Base-by-base conservation (phyloP, 2,329 filamentous ascomycete genomes). In the Arthroderma sp. region DNA sequence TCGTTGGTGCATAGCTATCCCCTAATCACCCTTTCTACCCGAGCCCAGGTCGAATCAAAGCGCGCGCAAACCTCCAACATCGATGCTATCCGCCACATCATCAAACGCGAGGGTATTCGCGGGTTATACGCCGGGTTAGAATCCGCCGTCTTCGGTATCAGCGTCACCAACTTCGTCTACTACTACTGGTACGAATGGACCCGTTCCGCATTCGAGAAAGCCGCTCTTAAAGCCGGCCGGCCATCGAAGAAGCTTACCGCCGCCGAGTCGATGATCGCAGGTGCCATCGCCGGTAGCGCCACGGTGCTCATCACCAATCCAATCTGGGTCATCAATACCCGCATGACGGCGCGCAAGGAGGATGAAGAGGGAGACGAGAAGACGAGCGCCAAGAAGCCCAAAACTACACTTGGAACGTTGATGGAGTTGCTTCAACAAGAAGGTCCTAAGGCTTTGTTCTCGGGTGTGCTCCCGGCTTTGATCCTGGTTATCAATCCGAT, bases 131-230 rank as follows among this genome's bases (percentile, higher is more conserved):
- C 91, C 5, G 91, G 91, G 36, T 78, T 98, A 48, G 86, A 94
- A 64, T 93, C 85, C 50, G 91, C 91, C 42, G 74, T 98, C 38
- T 95, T 98, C 65, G 91, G 91, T 63, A 96, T 98, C 71, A 91
- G 84, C 65, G 81, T 98, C 55, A 98, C 91, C 57, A 98, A 98
- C 72, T 98, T 98, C 62, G 89, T 98, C 40, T 98, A 98, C 74
- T 98, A 98, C 71, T 98, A 96, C 74, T 98, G 78, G 89, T 98
- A 96, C 67, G 91, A 98, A 70, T 98, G 86, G 85, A 91, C 87
- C 50, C 81, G 88, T 47, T 75, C 82, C 42, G 83, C 83, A 61
- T 95, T 96, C 69, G 86, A 70, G 52, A 69, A 74, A 52, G 84
- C 86, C 6, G 86, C 87, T 38, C 63, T 74, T 47, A 80, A 78